Conservation (phyloP, 2,329 filamentous ascomycete genomes). For the Amauroascus verrucosus region DNA sequence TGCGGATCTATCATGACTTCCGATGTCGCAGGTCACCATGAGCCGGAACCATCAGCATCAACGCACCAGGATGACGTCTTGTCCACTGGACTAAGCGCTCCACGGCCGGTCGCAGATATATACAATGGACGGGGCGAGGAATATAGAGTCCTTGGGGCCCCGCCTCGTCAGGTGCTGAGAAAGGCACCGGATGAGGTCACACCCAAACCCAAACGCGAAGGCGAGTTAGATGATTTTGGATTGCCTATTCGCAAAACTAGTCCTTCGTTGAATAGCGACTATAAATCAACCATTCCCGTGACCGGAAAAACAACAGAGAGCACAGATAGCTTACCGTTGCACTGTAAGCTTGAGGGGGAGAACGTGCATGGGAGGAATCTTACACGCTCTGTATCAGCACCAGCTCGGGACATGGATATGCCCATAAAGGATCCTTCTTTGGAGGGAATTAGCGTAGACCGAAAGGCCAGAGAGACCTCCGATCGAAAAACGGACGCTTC, state of each 20-base stretch:
- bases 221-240: slow-evolving; percentile 16
- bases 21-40: background rate
- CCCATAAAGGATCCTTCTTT: background rate
- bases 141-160: background rate
- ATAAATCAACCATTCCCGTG: background rate
- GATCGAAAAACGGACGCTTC: background rate
- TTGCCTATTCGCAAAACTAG: slow-evolving; percentile 10
- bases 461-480: background rate
- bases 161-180: background rate
- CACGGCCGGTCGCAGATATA: slow-evolving; percentile 7
- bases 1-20: slow-evolving; percentile 5
- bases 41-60: background rate
- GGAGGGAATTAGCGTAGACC: background rate
- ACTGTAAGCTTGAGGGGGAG: background rate
- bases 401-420: background rate
- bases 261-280: background rate
- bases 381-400: slow-evolving; percentile 13
- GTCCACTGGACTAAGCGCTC: background rate
- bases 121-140: background rate
- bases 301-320: background rate
- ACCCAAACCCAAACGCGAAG: background rate
- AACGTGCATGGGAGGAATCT: background rate
- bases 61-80: background rate
- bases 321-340: background rate
- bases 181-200: slow-evolving; percentile 1